Evolutionary conservation across 306 rosid species (phyloP), one percentile per base, ranked within the genome.

Genomic region (Coriaria nepalensis): DNA sequence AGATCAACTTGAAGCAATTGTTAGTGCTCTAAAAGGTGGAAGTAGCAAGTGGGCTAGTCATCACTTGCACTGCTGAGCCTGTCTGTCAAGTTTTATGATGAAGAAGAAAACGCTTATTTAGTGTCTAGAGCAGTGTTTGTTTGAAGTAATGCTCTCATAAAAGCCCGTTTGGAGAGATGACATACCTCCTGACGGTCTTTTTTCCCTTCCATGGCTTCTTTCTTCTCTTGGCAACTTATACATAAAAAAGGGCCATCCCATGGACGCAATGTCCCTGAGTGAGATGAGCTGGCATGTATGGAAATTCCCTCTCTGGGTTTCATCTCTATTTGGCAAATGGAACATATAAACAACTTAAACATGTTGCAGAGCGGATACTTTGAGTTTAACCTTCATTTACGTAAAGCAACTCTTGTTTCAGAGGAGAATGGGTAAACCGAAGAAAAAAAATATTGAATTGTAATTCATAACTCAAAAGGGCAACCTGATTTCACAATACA

Each of bases 161-260:
- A 52, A 33, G 43, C 39, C 41, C 58, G 65, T 10, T 46, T 49
- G 49, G 40, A 48, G 56, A 20, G 57, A 55, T 38, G 34, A 59
- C 50, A 42, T 63, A 73, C 76, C 55, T 71, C 95, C 95, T 37
- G 73, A 52, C 11, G 62, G 57, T 82, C n/a, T n/a, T 77, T 73
- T 69, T 82, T 86, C 64, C 96, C 99, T 74, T 92, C 99, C 99
- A 92, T 92, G 63, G 99, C 99, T 65, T 82, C 99, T 77, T 81
- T 86, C 76, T 92, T 92, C 75, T 71, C 99, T 61, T 86, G 96
- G 67, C 99, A 92, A 82, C 94, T 76, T 42, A n/a, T 37, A 60
- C 99, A 92, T 55, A 92, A 83, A 69, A 92, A 92, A 53, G 99
- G 99, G 50, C 99, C 99, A 43, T 92, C 99, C 96, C 99, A 92